Conservation (phyloP, 2,329 filamentous ascomycete genomes). For the Lecanosticta acicola region DNA sequence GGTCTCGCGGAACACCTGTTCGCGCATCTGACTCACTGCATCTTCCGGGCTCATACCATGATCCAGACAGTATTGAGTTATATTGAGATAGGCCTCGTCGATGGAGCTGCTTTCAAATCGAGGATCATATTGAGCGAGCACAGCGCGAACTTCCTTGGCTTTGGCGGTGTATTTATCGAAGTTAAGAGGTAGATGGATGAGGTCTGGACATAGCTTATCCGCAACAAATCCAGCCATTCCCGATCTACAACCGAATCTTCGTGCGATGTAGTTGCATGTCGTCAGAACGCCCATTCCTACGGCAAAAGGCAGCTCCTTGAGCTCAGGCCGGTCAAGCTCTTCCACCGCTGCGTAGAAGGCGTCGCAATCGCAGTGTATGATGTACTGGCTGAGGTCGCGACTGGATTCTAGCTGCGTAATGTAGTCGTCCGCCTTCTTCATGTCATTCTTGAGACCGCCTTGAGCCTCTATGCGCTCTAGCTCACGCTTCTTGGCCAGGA, state of each 20-base stretch:
- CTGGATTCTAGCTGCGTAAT: conserved; percentile 71
- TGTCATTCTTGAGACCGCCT: conserved; percentile 57
- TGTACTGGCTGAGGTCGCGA: conserved; percentile 74
- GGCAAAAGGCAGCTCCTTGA: conserved; percentile 82
- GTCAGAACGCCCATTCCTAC: conserved; percentile 71
- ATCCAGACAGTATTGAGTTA: conserved; percentile 72
- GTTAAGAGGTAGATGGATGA: conserved; percentile 77
- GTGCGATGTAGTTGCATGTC: conserved; percentile 80
- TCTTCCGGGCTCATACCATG: conserved; percentile 65
- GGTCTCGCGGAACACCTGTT: conserved; percentile 67
- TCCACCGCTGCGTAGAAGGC: conserved; percentile 97
- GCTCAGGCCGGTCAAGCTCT: conserved; percentile 65
- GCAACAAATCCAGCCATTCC: conserved; percentile 97
- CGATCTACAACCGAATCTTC: conserved; percentile 83
- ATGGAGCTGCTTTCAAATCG: conserved; percentile 90
- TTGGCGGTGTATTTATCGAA: conserved; percentile 89
- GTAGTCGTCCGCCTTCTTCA: conserved; percentile 72
- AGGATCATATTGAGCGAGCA: conserved; percentile 82
- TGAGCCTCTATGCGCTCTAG: conserved; percentile 64
- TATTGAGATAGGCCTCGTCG: conserved; percentile 93
- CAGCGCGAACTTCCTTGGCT: conserved; percentile 75
- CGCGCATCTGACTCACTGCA: conserved; percentile 69
- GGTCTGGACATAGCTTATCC: conserved; percentile 81
- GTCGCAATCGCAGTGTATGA: conserved; percentile 94
- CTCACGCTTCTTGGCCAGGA: conserved; percentile 66